Conservation (phyloP, 163 green algal genomes). For the Scenedesmus sp. region DNA sequence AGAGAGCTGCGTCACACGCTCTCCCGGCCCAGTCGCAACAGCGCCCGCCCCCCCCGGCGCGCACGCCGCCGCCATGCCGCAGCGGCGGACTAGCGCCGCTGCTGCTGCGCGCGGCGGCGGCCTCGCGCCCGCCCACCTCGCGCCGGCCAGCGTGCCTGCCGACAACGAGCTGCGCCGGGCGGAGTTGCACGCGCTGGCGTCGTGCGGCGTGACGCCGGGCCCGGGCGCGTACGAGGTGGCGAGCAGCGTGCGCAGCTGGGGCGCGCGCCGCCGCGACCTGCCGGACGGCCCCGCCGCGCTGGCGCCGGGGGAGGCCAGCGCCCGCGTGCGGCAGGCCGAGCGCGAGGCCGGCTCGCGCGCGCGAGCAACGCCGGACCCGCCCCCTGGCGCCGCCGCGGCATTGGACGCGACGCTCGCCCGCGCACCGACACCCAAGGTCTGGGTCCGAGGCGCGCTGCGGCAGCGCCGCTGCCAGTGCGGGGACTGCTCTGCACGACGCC, state of each 20-base stretch:
- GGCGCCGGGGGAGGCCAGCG: background rate
- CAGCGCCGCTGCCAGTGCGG: background rate
- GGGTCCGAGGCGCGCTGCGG: no score
- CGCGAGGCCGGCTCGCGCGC: no score
- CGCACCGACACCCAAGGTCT: constrained; percentile 16
- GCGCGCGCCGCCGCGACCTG: background rate
- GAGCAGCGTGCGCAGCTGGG: no score
- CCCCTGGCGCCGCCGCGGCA: background rate
- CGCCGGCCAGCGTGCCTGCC: constrained; percentile 9
- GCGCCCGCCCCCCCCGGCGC: no score
- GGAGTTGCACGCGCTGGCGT: background rate
- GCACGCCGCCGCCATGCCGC: background rate
- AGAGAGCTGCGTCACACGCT: no score
- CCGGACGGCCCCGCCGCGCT: constrained; percentile 14
- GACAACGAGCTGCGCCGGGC: background rate
- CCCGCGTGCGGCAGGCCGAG: background rate
- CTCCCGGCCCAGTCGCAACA: no score
- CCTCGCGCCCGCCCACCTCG: no score
- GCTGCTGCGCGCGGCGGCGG: no score
- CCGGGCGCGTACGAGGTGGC: background rate
- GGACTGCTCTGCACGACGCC: no score
- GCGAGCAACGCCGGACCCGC: no score
- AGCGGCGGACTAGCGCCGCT: background rate
- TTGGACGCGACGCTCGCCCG: background rate
- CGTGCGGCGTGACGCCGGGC: no score